Evolutionary conservation across 2,329 filamentous ascomycete species (phyloP), one percentile per base, ranked within the genome.

Genomic region (Cadophora luteo-olivacea): DNA sequence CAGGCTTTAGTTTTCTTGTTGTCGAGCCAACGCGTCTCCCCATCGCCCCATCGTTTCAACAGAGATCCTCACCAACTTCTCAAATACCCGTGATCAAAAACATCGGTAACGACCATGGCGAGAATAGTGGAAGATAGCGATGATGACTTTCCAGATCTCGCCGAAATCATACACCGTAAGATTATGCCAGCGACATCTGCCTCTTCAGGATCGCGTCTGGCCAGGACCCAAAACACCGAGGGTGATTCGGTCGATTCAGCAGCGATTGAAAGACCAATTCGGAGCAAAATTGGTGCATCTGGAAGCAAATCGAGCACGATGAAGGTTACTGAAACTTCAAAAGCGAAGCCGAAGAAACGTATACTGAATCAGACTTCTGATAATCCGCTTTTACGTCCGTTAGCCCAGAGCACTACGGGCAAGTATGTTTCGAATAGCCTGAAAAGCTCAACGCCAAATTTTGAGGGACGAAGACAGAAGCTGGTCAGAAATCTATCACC

Each of bases 321-420:
- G 52, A 54, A n/a, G 48, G 36, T 32, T 29, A 7, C 29, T 11
- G 48, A 38, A 29, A 19, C 11, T 32, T 55, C 19, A 25, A 61
- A 36, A 32, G 19, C 65, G 29, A 74, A 72, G 63, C 65, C 69
- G 22, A 75, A 66, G 64, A 75, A 73, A 61, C 65, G 75, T 41
- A 64, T 76, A 9, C 33, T 76, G 41, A 72, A 73, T 55, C 67
- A 68, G 55, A 68, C 60, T 14, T 36, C 41, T 60, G 72, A 75
- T 65, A 76, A 76, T 66, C 71, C 75, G 3, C 60, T 76, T 1
- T 58, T 76, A 32, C 64, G 73, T n/a, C 74, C 73, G 9, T 32
- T 63, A 9, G 51, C 60, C 8, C 41, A 16, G 12, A 55, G 57
- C 3, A 32, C 38, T 4, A 12, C 45, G 16, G 33, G 48, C 48